Conservation (phyloP, 768 basidiomycete species). For the Pleurotus salmoneostramineus region DNA sequence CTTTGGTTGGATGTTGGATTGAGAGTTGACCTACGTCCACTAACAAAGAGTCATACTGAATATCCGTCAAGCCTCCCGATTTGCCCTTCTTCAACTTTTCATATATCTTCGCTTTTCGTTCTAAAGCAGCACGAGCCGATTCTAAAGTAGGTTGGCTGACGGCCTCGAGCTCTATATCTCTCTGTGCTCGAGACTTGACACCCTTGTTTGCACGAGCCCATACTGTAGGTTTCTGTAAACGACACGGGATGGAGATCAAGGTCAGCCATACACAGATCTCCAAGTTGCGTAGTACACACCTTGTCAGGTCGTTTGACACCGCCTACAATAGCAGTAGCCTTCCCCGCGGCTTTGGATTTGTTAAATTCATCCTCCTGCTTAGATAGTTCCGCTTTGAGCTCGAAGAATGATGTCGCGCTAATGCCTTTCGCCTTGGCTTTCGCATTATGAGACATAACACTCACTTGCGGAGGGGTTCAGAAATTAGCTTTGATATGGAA, state of each 20-base stretch:
- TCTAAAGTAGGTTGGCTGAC: conserved; percentile 70
- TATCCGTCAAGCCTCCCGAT: conserved; percentile 71
- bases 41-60: conserved; percentile 65
- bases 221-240: conserved; percentile 63
- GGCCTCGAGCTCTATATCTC: conserved; percentile 70
- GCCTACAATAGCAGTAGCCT: conserved; percentile 48
- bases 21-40: conserved; percentile 61
- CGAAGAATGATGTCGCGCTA: conserved; percentile 75
- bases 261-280: not conserved
- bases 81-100: conserved; percentile 77
- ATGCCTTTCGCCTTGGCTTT: conserved; percentile 70
- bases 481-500: not conserved
- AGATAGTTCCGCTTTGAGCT: conserved; percentile 71
- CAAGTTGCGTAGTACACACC: conserved; percentile 30
- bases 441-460: conserved; percentile 41
- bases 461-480: not conserved
- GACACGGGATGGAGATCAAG: not conserved
- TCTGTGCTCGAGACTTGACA: conserved; percentile 54
- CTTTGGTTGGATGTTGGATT: too few relatives aligned
- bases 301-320: conserved; percentile 69
- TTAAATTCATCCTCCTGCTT: conserved; percentile 58
- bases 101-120: conserved; percentile 78
- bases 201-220: conserved; percentile 81
- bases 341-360: conserved; percentile 57
- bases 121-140: conserved; percentile 63